Evolutionary conservation across 805 yeast genomes (phyloP).

Genomic region (Saturnispora sekii): DNA sequence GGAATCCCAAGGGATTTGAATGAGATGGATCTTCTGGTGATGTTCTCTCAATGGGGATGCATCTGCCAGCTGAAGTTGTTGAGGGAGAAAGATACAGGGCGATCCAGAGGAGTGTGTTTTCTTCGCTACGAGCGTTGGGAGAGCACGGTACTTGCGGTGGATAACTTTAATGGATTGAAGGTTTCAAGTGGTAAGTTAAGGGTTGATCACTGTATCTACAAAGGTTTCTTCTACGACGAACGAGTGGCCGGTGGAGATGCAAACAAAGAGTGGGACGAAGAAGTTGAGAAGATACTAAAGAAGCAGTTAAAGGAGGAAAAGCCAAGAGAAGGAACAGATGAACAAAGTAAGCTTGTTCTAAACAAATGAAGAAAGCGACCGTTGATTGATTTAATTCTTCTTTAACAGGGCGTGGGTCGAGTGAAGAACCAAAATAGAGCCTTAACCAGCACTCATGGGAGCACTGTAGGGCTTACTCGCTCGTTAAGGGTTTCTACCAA

Average conservation of each 20-base stretch:
- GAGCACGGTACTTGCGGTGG: slow-evolving; percentile 78
- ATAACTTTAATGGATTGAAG: slow-evolving; percentile 63
- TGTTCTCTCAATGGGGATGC: slow-evolving; percentile 84
- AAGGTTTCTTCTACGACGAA: slow-evolving; percentile 6
- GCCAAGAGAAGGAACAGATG: not conserved
- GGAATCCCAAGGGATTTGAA: slow-evolving; percentile 52
- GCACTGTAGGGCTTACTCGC: too few species aligned
- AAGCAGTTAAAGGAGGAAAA: not conserved
- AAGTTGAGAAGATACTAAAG: not conserved
- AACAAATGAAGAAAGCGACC: too few species aligned
- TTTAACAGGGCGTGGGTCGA: too few species aligned
- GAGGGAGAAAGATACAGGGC: slow-evolving; percentile 56
- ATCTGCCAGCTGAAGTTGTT: slow-evolving; percentile 68
- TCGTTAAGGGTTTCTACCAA: too few species aligned
- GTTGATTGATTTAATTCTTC: too few species aligned
- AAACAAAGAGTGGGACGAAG: slow-evolving; percentile 8
- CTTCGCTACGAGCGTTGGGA: slow-evolving; percentile 74
- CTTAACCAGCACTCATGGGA: too few species aligned
- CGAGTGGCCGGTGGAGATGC: slow-evolving; percentile 6
- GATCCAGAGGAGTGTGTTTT: slow-evolving; percentile 68
- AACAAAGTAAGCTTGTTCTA: too few species aligned
- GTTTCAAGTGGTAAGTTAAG: not conserved
- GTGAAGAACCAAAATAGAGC: too few species aligned
- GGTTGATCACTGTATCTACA: slow-evolving; percentile 3
- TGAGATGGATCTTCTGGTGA: slow-evolving; percentile 65